Evolutionary conservation across 2,329 filamentous ascomycete species (phyloP), one percentile per base, ranked within the genome.

Genomic region (Podosphaera aphanis): DNA sequence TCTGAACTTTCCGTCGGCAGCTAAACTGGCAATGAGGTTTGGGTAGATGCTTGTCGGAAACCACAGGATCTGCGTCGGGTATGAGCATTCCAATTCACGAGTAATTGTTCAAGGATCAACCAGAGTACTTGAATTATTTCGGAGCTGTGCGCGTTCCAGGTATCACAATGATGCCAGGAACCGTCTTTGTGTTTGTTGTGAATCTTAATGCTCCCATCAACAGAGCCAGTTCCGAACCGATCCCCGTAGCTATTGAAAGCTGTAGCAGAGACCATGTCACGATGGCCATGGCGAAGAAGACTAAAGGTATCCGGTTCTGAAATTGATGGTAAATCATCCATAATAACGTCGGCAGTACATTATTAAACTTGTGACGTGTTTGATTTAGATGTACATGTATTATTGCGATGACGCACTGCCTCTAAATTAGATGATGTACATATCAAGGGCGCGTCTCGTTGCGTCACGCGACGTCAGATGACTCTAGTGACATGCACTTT

Each of bases 231-330:
- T 37, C 86, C 82, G 67, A 88, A 86, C 54, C 86, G 82, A 56
- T 84, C 86, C 54, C 86, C 88, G 61, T 93, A 93, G 53, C 77
- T 78, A 62, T 94, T 94, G 70, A 92, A 93, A 53, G 83, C 79
- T 49, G 88, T 77, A 0, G 57, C 51, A 46, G 57, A 53, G 15
- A 59, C 50, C 52, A 60, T 58, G 43, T 60, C 82, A 56, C 76
- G 73, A 62, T 86, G 80, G 54, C 78, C 78, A 60, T 84, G 77
- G 49, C 77, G 72, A 55, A 83, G 71, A 53, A 81, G 74, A 50
- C 44, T 45, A 46, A 60, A 59, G 18, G 46, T 52, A 19, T 11
- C 11, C 25, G 21, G 13, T n/a, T 42, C 39, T 7, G 39, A 15
- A 21, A 13, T 25, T n/a, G 36, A 19, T 20, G 36, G 19, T 16